A percentile compares a stretch with the other conserved stretches of the same genome.
phyloP scores from a whole-genome alignment of 1,284 basidiomycete genomes.

The Ceratobasidium sp. region DNA sequence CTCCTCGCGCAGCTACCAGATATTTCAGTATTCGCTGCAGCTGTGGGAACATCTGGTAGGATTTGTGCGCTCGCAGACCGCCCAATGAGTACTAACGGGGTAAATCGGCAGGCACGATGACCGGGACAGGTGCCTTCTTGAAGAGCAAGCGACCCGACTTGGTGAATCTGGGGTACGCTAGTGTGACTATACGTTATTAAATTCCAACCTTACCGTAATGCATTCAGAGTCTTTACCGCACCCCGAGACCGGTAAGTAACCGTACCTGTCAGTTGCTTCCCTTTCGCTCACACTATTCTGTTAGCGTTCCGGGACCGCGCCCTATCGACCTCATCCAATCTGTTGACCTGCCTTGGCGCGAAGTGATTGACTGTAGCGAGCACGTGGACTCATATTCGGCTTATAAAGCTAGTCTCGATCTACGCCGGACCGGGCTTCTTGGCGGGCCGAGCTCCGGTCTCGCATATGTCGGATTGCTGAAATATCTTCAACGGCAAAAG shows the following conservation, averaged over 20 bases:
- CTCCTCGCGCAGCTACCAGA: conserved; percentile 29
- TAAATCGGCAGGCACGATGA: conserved; percentile 24
- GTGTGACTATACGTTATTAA: no score
- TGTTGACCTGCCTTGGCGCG: conserved; percentile 44
- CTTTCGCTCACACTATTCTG: background rate
- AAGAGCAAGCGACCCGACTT: conserved; percentile 34
- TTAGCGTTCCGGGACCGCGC: conserved; percentile 36
- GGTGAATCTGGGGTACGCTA: conserved; percentile 33
- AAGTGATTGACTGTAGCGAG: conserved; percentile 41
- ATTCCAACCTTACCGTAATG: background rate
- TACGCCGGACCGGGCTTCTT: conserved; percentile 30
- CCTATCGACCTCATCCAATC: conserved; percentile 43
- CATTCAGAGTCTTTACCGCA: conserved; percentile 37
- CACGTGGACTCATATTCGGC: conserved; percentile 30
- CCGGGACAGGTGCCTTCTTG: conserved; percentile 36
- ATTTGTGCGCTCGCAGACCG: background rate
- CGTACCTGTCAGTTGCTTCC: background rate
- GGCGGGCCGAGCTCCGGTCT: conserved; percentile 42
- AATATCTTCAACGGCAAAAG: conserved; percentile 34
- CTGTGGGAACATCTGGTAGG: conserved; percentile 41
- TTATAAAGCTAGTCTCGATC: conserved; percentile 29
- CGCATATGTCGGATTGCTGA: conserved; percentile 16
- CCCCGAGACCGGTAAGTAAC: conserved; percentile 36
- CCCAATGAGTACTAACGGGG: background rate
- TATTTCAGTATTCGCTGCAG: conserved; percentile 35